These are phyloP conservation scores for Dictyostelium brefeldianum DNA, from an alignment of 78 protist genomes.

Conservation along the genomic window DNA sequence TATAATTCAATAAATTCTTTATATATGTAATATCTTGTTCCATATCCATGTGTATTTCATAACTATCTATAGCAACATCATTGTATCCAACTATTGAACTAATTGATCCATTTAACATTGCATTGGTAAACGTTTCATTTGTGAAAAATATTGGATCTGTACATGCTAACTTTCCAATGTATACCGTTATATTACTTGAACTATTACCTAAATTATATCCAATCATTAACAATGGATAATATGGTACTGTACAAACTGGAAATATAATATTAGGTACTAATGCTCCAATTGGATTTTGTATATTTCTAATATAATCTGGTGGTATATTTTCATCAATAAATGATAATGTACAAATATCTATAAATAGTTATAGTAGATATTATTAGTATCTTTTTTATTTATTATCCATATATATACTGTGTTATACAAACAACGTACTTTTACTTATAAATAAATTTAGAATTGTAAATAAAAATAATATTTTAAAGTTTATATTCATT, in stretches of 20 bases:
- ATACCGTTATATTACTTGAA: neutral
- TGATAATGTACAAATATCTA: neutral
- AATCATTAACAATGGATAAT: neutral
- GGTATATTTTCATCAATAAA: conserved; percentile 9
- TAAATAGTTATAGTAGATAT: too few relatives aligned
- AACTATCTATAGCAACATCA: neutral
- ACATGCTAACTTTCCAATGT: neutral
- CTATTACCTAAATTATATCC: conserved; percentile 22
- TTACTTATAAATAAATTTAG: too few relatives aligned
- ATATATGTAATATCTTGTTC: neutral
- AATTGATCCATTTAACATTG: neutral
- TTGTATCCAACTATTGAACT: neutral
- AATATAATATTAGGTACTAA: neutral
- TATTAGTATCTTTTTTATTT: too few relatives aligned
- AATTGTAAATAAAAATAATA: too few relatives aligned
- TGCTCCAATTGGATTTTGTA: neutral
- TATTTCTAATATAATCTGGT: conserved; percentile 18
- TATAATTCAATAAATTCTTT: neutral
- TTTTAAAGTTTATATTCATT: too few relatives aligned
- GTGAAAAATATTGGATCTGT: neutral
- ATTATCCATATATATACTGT: too few relatives aligned
- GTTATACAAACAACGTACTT: too few relatives aligned
- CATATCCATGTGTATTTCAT: neutral
- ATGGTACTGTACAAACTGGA: neutral
- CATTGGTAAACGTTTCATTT: neutral